Evolutionary conservation across 2,329 filamentous ascomycete species (phyloP).

Genomic region (Fusarium sp.): DNA sequence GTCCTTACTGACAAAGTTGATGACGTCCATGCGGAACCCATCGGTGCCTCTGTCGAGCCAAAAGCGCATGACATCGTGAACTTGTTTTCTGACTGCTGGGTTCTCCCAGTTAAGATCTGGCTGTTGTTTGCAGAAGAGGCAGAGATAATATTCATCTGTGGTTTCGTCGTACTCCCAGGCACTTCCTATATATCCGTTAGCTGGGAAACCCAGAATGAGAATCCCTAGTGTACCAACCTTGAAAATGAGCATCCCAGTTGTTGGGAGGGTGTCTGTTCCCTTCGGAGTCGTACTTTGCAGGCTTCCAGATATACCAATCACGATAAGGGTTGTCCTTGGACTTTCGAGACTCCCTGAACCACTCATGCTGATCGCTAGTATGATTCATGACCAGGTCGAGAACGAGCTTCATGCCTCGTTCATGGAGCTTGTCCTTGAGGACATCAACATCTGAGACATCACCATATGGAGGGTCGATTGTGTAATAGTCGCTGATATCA

Average conservation of each 20-base stretch:
- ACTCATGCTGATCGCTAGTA: conserved; percentile 65
- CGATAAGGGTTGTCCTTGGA: conserved; percentile 63
- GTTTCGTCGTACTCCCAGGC: conserved; percentile 61
- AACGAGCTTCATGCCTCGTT: conserved; percentile 72
- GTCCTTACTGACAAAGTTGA: conserved; percentile 73
- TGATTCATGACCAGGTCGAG: conserved; percentile 81
- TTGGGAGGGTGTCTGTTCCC: conserved; percentile 69
- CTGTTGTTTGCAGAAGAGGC: conserved; percentile 75
- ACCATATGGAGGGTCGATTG: conserved; percentile 73
- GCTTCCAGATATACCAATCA: conserved; percentile 73
- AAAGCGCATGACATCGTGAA: conserved; percentile 76
- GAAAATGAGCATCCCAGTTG: conserved; percentile 60
- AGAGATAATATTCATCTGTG: conserved; percentile 67
- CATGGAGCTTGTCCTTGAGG: conserved; percentile 68
- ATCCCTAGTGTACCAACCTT: conserved; percentile 38
- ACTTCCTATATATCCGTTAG: conserved; percentile 45
- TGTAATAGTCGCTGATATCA: conserved; percentile 74
- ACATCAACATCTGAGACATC: conserved; percentile 72
- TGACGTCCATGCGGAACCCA: conserved; percentile 74
- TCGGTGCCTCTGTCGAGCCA: conserved; percentile 76
- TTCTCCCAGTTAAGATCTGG: conserved; percentile 85
- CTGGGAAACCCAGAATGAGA: neutral
- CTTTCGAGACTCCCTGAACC: conserved; percentile 65
- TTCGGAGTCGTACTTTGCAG: conserved; percentile 63
- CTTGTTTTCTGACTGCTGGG: conserved; percentile 68